Percentiles rank a stretch among this genome's conserved stretches.
Conservation (phyloP, 1,284 basidiomycete species). For the Paramarasmius palmivorus region DNA sequence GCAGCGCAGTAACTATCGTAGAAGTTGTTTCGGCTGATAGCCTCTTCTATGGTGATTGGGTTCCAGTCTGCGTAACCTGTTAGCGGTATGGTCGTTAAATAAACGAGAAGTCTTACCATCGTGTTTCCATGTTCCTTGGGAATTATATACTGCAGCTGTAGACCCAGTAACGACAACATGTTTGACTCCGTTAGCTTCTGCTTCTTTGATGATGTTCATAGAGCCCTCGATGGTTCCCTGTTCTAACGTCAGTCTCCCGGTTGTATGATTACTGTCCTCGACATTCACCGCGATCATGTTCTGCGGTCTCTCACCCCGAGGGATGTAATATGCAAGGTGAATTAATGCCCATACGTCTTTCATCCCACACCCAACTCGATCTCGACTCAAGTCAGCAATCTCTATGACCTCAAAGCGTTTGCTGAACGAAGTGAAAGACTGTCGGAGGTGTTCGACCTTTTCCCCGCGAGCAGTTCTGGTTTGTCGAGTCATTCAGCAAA, state of each 20-base stretch:
- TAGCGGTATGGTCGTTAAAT: too few species aligned
- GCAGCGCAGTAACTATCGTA: constrained; percentile 17
- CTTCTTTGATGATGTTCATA: constrained; percentile 15
- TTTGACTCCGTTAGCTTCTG: constrained; percentile 15
- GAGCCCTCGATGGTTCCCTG: constrained; percentile 12
- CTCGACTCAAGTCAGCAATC: constrained; percentile 10
- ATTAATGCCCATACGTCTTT: constrained; percentile 11
- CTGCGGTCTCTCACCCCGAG: constrained; percentile 1
- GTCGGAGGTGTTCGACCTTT: constrained; percentile 8
- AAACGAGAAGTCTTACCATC: background rate
- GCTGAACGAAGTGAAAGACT: background rate
- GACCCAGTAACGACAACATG: constrained; percentile 19
- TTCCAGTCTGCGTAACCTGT: constrained; percentile 19
- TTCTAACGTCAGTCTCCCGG: too few species aligned
- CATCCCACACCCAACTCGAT: constrained; percentile 5
- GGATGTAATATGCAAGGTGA: constrained; percentile 12
- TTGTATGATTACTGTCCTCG: too few species aligned
- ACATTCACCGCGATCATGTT: constrained; percentile 13
- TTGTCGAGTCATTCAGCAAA: background rate
- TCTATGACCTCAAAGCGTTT: constrained; percentile 9
- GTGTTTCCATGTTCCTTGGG: constrained; percentile 6
- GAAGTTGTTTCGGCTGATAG: constrained; percentile 7
- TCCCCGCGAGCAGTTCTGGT: constrained; percentile 10
- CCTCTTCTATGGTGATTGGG: constrained; percentile 18
- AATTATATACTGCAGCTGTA: constrained; percentile 4